Evolutionary conservation across 2,329 filamentous ascomycete species (phyloP), one percentile per base, ranked within the genome.

Genomic region (Calonectria pteridis): DNA sequence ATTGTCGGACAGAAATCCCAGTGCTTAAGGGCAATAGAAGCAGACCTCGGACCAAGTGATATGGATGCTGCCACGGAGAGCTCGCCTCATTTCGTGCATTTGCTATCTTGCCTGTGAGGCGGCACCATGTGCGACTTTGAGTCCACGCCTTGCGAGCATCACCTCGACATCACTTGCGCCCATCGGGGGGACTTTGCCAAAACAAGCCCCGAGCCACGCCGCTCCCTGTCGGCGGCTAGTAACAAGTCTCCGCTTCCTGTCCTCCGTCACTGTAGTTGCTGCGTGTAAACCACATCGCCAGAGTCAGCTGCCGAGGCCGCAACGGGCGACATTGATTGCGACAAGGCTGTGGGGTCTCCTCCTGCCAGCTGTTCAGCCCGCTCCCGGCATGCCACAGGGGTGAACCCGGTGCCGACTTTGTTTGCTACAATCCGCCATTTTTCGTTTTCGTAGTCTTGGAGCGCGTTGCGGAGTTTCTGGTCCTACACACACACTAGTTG

Each of bases 361-460:
- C 86, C 87, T 50, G 86, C 80, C 53, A 96, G 84, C 84, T 95
- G 91, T 73, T 90, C 86, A 37, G 93, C 93, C 80, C 95, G 93
- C 81, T 98, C 95, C 84, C 94, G 93, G 86, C 96, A 98, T 55
- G 95, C 95, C 43, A 92, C 91, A 50, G 96, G 94, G 46, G 95
- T 97, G 82, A 98, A 97, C 59, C 96, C 95, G 65, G 93, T 94
- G 74, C 96, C 96, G 80, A 98, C 94, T 85, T 98, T 98, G 81
- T 94, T 94, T 73, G 96, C 94, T 75, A 98, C 93, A 81, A 97
- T 95, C 78, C 95, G 93, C 96, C 96, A 98, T 83, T 95, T 95
- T 84, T 98, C 95, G 86, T 94, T 94, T 82, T 97, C 94, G 87
- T 96, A 96, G 84, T 96, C 94, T 82, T 94, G 92, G 77, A 96